Percentiles rank a stretch among this genome's conserved stretches.
Evolutionary conservation across 176 grass and related monocot genomes (phyloP).

Genomic region (Zea luxurians): DNA sequence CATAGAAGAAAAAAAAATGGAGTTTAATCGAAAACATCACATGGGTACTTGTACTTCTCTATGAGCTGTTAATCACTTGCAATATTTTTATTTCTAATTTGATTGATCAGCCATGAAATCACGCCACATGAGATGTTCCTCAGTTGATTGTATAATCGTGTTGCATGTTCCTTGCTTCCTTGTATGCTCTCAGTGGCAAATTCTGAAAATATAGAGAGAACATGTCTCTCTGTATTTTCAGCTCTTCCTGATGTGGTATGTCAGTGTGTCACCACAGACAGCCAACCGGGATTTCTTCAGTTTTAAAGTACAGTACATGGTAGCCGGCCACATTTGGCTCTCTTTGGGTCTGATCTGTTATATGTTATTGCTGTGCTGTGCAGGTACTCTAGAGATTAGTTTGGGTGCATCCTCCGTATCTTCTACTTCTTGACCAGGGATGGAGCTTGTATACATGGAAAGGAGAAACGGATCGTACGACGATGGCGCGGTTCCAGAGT

Average conservation of each 20-base stretch:
- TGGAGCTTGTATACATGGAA: slow-evolving; percentile 46
- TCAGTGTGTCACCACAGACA: slow-evolving; percentile 12
- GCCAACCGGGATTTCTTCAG: neutral
- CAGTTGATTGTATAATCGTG: neutral
- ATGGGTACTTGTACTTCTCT: slow-evolving; percentile 21
- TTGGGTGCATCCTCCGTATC: slow-evolving; percentile 1
- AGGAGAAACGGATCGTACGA: slow-evolving; percentile 33
- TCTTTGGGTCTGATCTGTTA: slow-evolving; percentile 19
- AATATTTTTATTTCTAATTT: slow-evolving; percentile 9
- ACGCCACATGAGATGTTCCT: slow-evolving; percentile 34
- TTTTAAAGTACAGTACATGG: slow-evolving; percentile 5
- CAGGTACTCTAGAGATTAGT: slow-evolving; percentile 25
- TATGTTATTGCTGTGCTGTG: slow-evolving; percentile 13
- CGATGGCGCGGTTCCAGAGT: slow-evolving; percentile 39
- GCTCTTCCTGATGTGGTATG: slow-evolving; percentile 10
- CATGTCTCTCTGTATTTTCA: neutral
- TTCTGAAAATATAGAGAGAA: neutral
- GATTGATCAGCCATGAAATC: slow-evolving; percentile 19
- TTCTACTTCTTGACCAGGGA: neutral
- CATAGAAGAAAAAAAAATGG: slow-evolving; percentile 6
- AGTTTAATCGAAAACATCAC: slow-evolving; percentile 8
- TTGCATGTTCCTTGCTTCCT: slow-evolving; percentile 1
- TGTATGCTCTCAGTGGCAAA: neutral
- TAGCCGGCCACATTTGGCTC: neutral
- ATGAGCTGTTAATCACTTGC: slow-evolving; percentile 14